These are phyloP conservation scores for Chenopodium quinoa DNA, from an alignment of 148 eudicot genomes.

Conservation along the genomic window DNA sequence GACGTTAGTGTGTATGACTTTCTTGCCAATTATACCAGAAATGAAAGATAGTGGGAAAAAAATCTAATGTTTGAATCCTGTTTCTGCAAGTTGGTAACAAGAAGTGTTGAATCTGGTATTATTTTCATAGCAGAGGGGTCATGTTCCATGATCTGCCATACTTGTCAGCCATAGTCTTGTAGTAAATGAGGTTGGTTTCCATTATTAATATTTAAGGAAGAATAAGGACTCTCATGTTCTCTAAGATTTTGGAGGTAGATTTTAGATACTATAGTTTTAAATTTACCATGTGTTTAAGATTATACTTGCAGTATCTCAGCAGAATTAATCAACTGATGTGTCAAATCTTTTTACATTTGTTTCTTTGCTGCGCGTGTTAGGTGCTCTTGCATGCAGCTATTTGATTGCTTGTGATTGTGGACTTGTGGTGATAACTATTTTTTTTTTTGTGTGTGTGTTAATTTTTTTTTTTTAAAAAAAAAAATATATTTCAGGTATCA, in stretches of 20 bases:
- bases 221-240: not conserved
- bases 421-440: not conserved
- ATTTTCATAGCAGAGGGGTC: not conserved
- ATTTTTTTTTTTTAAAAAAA: too few relatives aligned
- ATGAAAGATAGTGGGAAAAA: not conserved
- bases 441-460: not conserved
- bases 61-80: not conserved
- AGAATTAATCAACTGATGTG: not conserved
- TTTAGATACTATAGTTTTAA: not conserved
- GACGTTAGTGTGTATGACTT: not conserved
- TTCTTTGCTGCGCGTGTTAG: not conserved
- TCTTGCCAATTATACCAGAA: not conserved
- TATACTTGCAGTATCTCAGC: not conserved
- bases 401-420: not conserved
- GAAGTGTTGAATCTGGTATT: not conserved
- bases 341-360: not conserved
- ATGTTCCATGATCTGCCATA: not conserved
- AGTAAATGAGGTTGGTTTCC: not conserved
- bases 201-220: too few relatives aligned
- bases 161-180: not conserved
- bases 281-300: not conserved
- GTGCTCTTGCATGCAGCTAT: slow-evolving; percentile 1
- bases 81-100: not conserved
- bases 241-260: not conserved
- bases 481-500: slow-evolving; percentile 44